Percentiles rank a stretch among this genome's conserved stretches.
Conservation (phyloP, 2,329 filamentous ascomycete genomes). For the Clonostachys chloroleuca region DNA sequence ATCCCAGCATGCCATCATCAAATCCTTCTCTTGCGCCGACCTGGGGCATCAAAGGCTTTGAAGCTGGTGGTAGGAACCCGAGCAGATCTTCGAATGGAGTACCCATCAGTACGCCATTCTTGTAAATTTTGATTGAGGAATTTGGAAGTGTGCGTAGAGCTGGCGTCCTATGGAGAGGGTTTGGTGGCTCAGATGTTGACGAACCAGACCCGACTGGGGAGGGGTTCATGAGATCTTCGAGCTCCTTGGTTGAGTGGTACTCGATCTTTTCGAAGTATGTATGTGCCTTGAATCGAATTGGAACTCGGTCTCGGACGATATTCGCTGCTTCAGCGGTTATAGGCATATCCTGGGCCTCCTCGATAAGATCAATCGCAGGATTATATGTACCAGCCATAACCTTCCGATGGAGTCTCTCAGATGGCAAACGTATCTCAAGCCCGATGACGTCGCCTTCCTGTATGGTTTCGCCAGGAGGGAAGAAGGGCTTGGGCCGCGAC, state of each 20-base stretch:
- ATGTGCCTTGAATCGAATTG: slow-evolving; percentile 89
- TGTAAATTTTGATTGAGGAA: slow-evolving; percentile 84
- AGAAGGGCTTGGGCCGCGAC: slow-evolving; percentile 89
- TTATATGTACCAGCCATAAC: slow-evolving; percentile 86
- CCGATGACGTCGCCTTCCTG: slow-evolving; percentile 91
- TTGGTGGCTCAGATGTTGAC: slow-evolving; percentile 54
- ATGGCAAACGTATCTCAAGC: slow-evolving; percentile 85
- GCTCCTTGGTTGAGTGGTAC: slow-evolving; percentile 80
- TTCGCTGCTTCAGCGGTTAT: slow-evolving; percentile 63
- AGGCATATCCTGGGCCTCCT: slow-evolving; percentile 30
- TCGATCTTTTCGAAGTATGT: slow-evolving; percentile 93
- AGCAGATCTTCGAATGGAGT: slow-evolving; percentile 85
- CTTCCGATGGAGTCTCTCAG: slow-evolving; percentile 80
- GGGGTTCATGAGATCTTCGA: slow-evolving; percentile 79
- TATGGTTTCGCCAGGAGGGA: slow-evolving; percentile 72
- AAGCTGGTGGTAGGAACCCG: slow-evolving; percentile 87
- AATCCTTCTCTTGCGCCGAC: slow-evolving; percentile 79
- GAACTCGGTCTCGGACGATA: slow-evolving; percentile 90
- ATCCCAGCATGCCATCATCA: slow-evolving; percentile 92
- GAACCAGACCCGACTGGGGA: slow-evolving; percentile 40
- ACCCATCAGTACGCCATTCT: slow-evolving; percentile 84
- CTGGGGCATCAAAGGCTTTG: slow-evolving; percentile 59
- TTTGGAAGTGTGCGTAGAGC: slow-evolving; percentile 83
- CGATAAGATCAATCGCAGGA: slow-evolving; percentile 68
- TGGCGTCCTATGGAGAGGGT: slow-evolving; percentile 67